Base-by-base conservation (phyloP, 768 basidiomycete species). In the Phaeotremella fagi region DNA sequence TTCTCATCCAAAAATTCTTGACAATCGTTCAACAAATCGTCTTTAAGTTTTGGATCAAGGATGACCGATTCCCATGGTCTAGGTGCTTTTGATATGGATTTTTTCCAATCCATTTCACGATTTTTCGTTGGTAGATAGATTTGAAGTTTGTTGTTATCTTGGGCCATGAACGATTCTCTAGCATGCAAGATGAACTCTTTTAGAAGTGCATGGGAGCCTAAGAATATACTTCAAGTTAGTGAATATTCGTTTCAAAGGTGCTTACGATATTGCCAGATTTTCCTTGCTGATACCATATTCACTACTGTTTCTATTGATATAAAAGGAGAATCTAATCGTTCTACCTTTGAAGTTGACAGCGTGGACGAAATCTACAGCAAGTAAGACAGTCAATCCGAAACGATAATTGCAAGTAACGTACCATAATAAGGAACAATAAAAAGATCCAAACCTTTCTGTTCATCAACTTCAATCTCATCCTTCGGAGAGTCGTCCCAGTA, bases 21-120 rank as follows among this genome's bases (percentile, higher is more conserved):
- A 14, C 54, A 43, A 56, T 64, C 63, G 15, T 36, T 41, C 4
- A 55, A 44, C 14, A 64, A n/a, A 35, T 52, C 41, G 24, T 61
- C 59, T 41, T 64, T 64, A 15, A 56, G 27, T 3, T 54, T 54
- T 12, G 24, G 20, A 1, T 55, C 55, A n/a, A 64, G 46, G 14
- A 64, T 52, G 3, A 64, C 52, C 7, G 49, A 52, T 20, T 60
- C 51, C 60, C 61, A 52, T 41, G 52, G 51, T 43, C 63, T 22
- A 25, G 50, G 47, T 1, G 50, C 31, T 23, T 57, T 31, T 16
- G 57, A 27, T 23, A 28, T 9, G 5, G 36, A 25, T 22, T 28
- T 37, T 16, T 31, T 28, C 54, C 38, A 48, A 3, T 41, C 12
- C 12, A 22, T 6, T 6, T 11, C 7, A 41, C 16, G 20, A 2